A percentile compares a stretch with the other conserved stretches of the same genome.
Conservation (phyloP, 2,329 filamentous ascomycete genomes). For the Alternaria sp. region DNA sequence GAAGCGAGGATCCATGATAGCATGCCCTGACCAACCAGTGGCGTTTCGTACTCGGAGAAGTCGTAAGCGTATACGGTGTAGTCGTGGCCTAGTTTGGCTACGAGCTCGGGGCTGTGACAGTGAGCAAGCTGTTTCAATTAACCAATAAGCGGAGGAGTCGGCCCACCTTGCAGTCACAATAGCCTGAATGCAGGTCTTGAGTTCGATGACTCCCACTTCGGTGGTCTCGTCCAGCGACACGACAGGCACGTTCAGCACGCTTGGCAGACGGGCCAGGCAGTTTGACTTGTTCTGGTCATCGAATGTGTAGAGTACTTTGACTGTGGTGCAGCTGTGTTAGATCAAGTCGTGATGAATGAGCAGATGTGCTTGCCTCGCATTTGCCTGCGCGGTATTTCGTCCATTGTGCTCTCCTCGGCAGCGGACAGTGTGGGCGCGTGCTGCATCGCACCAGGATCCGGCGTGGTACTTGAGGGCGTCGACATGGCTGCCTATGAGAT, state of each 20-base stretch:
- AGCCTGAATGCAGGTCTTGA: slow-evolving; percentile 85
- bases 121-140: slow-evolving; percentile 21
- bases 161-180: slow-evolving; percentile 68
- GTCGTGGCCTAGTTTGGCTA: slow-evolving; percentile 74
- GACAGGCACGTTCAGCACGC: slow-evolving; percentile 79
- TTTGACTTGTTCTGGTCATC: slow-evolving; percentile 87
- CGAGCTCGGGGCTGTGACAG: slow-evolving; percentile 79
- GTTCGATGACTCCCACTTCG: slow-evolving; percentile 85
- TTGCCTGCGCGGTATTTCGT: slow-evolving; percentile 47
- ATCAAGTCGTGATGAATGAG: slow-evolving; percentile 9
- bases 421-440: slow-evolving; percentile 23
- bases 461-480: slow-evolving; percentile 32
- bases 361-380: slow-evolving; percentile 54
- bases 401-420: slow-evolving; percentile 33
- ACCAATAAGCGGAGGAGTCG: slow-evolving; percentile 10
- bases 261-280: slow-evolving; percentile 84
- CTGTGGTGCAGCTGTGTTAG: slow-evolving; percentile 55
- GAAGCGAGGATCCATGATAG: slow-evolving; percentile 79
- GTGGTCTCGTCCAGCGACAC: slow-evolving; percentile 79
- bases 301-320: slow-evolving; percentile 97
- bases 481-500: slow-evolving; percentile 40
- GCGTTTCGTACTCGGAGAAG: slow-evolving; percentile 92
- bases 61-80: slow-evolving; percentile 98
- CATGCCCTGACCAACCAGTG: slow-evolving; percentile 94
- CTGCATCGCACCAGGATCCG: slow-evolving; percentile 31